A percentile compares a stretch with the other conserved stretches of the same genome.
Conservation (phyloP, 495 filamentous ascomycete species). For the Xylaria scruposa region DNA sequence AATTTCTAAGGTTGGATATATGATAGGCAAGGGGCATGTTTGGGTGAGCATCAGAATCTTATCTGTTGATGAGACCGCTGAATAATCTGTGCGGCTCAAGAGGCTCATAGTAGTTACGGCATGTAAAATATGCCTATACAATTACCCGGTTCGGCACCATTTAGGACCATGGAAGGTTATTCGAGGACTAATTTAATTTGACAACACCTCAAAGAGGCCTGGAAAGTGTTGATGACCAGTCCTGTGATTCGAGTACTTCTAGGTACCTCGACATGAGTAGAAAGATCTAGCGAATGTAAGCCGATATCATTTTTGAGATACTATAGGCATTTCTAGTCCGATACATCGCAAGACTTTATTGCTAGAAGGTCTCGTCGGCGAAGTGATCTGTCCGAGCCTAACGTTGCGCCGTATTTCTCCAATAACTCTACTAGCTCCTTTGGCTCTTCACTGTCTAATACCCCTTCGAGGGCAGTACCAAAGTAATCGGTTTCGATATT, state of each 20-base stretch:
- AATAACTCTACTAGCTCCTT: not conserved
- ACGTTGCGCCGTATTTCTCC: not conserved
- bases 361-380: not conserved
- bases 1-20: not conserved
- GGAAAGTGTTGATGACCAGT: no score
- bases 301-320: no score
- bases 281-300: no score
- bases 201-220: no score
- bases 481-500: slow-evolving; percentile 8
- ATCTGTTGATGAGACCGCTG: not conserved
- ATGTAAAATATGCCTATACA: no score
- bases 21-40: not conserved
- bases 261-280: no score
- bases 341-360: not conserved
- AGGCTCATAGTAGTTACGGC: not conserved
- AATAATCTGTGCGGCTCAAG: not conserved
- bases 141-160: no score
- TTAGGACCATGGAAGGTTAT: no score
- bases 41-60: not conserved
- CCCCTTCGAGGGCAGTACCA: slow-evolving; percentile 4
- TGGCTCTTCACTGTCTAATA: not conserved
- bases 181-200: no score
- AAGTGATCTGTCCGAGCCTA: not conserved
- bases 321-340: not conserved
- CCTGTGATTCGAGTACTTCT: no score